phyloP scores from a whole-genome alignment of 495 filamentous ascomycete species.

The Tuber brumale region DNA sequence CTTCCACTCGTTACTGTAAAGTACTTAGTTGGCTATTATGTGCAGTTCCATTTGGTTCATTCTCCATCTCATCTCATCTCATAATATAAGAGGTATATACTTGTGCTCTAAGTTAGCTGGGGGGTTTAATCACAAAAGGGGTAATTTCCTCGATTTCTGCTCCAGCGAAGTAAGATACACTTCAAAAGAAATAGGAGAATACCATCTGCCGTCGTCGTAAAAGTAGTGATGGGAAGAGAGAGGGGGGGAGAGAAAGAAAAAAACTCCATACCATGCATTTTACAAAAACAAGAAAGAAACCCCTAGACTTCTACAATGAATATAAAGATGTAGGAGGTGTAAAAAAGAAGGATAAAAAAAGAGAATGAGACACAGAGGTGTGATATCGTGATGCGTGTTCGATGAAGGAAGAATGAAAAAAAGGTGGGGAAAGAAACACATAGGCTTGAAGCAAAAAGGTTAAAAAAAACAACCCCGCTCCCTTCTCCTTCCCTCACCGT shows the following conservation, averaged over 20 bases:
- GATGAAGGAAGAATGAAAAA: neutral
- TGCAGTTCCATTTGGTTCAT: neutral
- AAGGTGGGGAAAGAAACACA: neutral
- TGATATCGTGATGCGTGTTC: neutral
- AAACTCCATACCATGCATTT: constrained; percentile 38
- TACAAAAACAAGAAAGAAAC: constrained; percentile 3
- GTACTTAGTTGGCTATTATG: neutral
- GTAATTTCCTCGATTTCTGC: neutral
- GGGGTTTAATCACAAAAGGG: neutral
- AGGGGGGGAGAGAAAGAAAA: constrained; percentile 15
- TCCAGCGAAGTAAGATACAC: neutral
- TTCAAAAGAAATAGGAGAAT: constrained; percentile 21
- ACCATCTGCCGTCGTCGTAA: constrained; percentile 22
- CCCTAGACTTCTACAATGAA: constrained; percentile 39
- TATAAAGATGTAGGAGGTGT: constrained; percentile 6
- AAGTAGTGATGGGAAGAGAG: constrained; percentile 10
- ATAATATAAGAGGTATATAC: neutral
- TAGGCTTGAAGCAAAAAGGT: neutral
- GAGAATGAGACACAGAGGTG: neutral
- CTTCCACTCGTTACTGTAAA: neutral
- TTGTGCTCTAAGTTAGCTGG: neutral
- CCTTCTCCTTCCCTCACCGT: neutral
- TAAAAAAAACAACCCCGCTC: neutral
- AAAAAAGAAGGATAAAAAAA: constrained; percentile 3
- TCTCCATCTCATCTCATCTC: neutral